Percentiles rank a stretch among this genome's conserved stretches.
phyloP scores from a whole-genome alignment of 2,329 filamentous ascomycete species.

The Xylaria sp. region DNA sequence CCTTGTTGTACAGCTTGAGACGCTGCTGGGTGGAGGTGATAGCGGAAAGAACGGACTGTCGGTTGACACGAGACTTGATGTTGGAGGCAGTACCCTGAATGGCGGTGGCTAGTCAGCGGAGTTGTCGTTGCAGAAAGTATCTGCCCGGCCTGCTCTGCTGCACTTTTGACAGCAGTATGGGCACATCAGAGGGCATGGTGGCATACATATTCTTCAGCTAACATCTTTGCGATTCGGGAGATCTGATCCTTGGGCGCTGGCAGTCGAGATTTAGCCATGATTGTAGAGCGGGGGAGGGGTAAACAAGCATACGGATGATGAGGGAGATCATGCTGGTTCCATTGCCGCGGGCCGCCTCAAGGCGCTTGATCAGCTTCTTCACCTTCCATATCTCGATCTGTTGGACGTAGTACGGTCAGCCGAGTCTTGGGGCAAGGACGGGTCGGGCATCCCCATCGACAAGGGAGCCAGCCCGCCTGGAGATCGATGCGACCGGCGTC shows the following conservation, averaged over 20 bases:
- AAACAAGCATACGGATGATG: slow-evolving; percentile 74
- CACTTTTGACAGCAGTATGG: not conserved
- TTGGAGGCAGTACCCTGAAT: slow-evolving; percentile 90
- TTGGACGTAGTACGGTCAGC: slow-evolving; percentile 22
- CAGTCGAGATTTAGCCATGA: slow-evolving; percentile 40
- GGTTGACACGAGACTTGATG: slow-evolving; percentile 99
- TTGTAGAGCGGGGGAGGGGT: slow-evolving; percentile 26
- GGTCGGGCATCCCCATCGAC: slow-evolving; percentile 14
- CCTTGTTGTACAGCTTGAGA: slow-evolving; percentile 98
- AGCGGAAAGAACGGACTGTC: slow-evolving; percentile 93
- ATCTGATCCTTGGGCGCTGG: slow-evolving; percentile 98
- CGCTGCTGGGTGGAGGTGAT: slow-evolving; percentile 99
- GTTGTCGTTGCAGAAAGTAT: not conserved
- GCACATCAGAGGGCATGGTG: not conserved
- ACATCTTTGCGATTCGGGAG: slow-evolving; percentile 95
- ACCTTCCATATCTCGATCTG: slow-evolving; percentile 89
- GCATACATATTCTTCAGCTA: slow-evolving; percentile 99
- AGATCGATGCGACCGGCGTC: not conserved
- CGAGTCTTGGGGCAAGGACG: slow-evolving; percentile 8
- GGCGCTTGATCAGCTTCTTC: slow-evolving; percentile 98
- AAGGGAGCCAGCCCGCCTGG: slow-evolving; percentile 6
- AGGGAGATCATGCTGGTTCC: slow-evolving; percentile 99
- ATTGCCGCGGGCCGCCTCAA: slow-evolving; percentile 95
- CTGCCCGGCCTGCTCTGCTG: not conserved
- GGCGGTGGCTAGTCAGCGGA: slow-evolving; percentile 26